These are phyloP conservation scores for Kwoniella mangroviensis DNA, from an alignment of 768 basidiomycete genomes.

Conservation along the genomic window DNA sequence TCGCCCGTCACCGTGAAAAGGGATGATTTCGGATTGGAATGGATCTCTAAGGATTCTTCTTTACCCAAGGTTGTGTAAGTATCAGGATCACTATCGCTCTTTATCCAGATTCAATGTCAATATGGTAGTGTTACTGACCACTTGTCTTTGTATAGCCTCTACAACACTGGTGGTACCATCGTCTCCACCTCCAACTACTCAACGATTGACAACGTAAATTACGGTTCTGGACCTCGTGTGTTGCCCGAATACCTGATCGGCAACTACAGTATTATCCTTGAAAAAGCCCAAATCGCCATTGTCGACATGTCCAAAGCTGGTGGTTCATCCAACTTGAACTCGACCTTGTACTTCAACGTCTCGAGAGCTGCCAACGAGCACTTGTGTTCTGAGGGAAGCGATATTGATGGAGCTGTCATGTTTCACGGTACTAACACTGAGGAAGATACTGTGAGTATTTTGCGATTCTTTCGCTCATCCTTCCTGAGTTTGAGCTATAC, in stretches of 20 bases:
- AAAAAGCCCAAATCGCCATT: conserved; percentile 28
- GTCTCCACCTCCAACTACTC: conserved; percentile 20
- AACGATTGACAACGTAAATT: conserved; percentile 28
- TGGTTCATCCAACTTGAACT: conserved; percentile 23
- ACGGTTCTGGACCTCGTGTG: conserved; percentile 17
- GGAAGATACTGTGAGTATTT: conserved; percentile 47
- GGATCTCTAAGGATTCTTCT: conserved; percentile 23
- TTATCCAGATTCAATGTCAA: neutral
- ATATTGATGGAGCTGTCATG: conserved; percentile 44
- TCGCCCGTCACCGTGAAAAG: conserved; percentile 11
- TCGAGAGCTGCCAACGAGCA: conserved; percentile 40
- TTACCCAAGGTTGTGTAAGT: conserved; percentile 22
- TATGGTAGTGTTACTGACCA: neutral
- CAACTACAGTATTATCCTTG: conserved; percentile 19
- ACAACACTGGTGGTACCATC: conserved; percentile 32
- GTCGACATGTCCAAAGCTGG: conserved; percentile 18
- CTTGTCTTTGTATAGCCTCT: conserved; percentile 16
- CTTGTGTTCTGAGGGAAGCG: conserved; percentile 40
- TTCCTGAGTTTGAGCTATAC: neutral
- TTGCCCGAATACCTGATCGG: conserved; percentile 15
- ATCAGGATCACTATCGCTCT: neutral
- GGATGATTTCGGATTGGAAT: conserved; percentile 15
- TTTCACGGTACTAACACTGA: conserved; percentile 51
- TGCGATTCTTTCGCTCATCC: neutral
- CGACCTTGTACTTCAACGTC: conserved; percentile 24